Evolutionary conservation across 2,329 filamentous ascomycete species (phyloP).

Genomic region (Scytalidium lignicola): DNA sequence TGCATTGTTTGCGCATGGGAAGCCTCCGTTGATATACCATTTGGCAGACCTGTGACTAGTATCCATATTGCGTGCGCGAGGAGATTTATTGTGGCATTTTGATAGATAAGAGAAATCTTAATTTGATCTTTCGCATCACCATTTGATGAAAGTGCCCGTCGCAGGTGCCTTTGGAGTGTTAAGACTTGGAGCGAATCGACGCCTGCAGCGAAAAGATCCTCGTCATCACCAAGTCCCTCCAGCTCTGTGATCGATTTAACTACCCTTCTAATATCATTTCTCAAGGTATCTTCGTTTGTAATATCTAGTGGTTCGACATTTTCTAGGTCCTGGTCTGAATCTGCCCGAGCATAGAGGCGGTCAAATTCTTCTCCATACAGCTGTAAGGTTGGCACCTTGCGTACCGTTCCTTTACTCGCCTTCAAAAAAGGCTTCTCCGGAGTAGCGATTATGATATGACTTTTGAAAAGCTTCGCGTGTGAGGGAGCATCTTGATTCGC

Average conservation of each 20-base stretch:
- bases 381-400: conserved; percentile 24
- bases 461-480: conserved; percentile 24
- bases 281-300: conserved; percentile 24
- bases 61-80: background rate
- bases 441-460: conserved; percentile 26
- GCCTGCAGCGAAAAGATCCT: conserved; percentile 1
- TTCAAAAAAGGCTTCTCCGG: conserved; percentile 29
- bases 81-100: background rate
- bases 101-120: background rate
- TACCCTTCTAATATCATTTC: conserved; percentile 22
- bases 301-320: background rate
- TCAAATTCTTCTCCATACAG: conserved; percentile 29
- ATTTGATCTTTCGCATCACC: background rate
- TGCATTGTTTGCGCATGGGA: background rate
- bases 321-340: background rate
- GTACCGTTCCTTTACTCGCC: conserved; percentile 33
- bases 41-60: background rate
- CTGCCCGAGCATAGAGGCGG: conserved; percentile 25
- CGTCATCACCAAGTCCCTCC: background rate
- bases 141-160: background rate
- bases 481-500: conserved; percentile 25
- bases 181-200: conserved; percentile 4
- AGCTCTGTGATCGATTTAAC: conserved; percentile 19
- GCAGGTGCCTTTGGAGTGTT: background rate
- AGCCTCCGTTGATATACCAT: background rate